Percentiles rank a stretch among this genome's conserved stretches.
These are phyloP conservation scores for Carnegiea gigantea DNA, from an alignment of 179 eudicot genomes.

Conservation along the genomic window DNA sequence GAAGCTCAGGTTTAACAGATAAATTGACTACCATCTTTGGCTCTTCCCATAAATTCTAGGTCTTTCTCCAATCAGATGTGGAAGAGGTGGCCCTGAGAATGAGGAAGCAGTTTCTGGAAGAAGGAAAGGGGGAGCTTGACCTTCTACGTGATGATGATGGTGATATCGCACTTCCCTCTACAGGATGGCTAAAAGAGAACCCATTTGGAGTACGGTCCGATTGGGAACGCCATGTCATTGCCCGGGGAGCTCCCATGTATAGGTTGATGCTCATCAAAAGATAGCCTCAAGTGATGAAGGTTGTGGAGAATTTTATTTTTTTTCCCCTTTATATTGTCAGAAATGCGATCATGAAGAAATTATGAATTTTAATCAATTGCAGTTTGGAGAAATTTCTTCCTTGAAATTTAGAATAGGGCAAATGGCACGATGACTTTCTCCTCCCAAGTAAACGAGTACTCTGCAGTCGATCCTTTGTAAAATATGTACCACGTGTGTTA, in stretches of 20 bases:
- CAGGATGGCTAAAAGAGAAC: conserved; percentile 72
- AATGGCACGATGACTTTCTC: too few species aligned
- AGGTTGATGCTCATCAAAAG: conserved; percentile 55
- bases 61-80: conserved; percentile 85
- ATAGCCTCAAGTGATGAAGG: background rate
- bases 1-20: background rate
- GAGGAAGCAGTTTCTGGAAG: conserved; percentile 59
- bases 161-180: conserved; percentile 15
- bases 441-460: too few species aligned
- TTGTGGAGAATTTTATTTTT: background rate
- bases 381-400: background rate
- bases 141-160: conserved; percentile 27
- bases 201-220: conserved; percentile 80
- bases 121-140: conserved; percentile 58
- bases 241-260: conserved; percentile 75
- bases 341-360: background rate
- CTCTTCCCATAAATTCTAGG: conserved; percentile 34
- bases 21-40: background rate
- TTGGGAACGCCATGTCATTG: conserved; percentile 84
- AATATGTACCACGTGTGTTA: too few species aligned
- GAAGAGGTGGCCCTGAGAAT: conserved; percentile 76
- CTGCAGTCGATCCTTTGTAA: too few species aligned
- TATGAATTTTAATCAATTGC: background rate
- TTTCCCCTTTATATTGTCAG: background rate
- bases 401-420: too few species aligned